Percentiles rank a stretch among this genome's conserved stretches.
These are phyloP conservation scores for Hibiscus syriacus DNA, from an alignment of 345 rosid genomes.

Conservation along the genomic window DNA sequence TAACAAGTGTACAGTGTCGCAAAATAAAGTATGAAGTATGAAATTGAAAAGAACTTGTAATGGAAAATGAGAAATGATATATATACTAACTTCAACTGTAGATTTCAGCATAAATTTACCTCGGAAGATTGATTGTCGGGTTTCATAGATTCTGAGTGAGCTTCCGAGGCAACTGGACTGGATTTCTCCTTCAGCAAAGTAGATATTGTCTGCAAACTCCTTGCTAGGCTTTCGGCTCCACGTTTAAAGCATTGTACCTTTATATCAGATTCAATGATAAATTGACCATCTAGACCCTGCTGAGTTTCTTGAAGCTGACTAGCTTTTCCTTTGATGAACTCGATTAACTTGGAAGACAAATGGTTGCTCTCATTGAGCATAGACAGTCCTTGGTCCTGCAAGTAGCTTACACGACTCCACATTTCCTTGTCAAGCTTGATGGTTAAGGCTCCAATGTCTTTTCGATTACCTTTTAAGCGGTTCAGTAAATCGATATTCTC, in stretches of 20 bases:
- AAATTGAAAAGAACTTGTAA: not conserved
- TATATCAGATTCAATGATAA: slow-evolving; percentile 62
- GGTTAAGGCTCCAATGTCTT: slow-evolving; percentile 42
- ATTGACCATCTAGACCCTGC: slow-evolving; percentile 48
- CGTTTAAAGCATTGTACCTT: slow-evolving; percentile 66
- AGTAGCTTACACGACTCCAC: slow-evolving; percentile 43
- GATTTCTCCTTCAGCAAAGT: slow-evolving; percentile 60
- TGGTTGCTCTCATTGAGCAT: slow-evolving; percentile 55
- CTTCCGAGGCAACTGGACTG: slow-evolving; percentile 31
- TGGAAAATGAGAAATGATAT: not conserved
- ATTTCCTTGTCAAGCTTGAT: slow-evolving; percentile 72
- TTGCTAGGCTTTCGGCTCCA: slow-evolving; percentile 57
- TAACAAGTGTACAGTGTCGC: slow-evolving; percentile 21
- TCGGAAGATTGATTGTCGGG: slow-evolving; percentile 38
- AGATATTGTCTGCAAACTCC: slow-evolving; percentile 67
- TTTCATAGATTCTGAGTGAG: slow-evolving; percentile 28
- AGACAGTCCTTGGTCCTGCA: slow-evolving; percentile 75
- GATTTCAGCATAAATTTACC: slow-evolving; percentile 33
- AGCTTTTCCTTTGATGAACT: slow-evolving; percentile 46
- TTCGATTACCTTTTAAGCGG: slow-evolving; percentile 56
- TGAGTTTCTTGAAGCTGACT: slow-evolving; percentile 39
- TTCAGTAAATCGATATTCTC: slow-evolving; percentile 71
- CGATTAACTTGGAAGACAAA: slow-evolving; percentile 58
- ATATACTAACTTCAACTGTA: not conserved
- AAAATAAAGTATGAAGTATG: not conserved